phyloP scores from a whole-genome alignment of 176 grass and related monocot species.

The Oryza glaberrima region DNA sequence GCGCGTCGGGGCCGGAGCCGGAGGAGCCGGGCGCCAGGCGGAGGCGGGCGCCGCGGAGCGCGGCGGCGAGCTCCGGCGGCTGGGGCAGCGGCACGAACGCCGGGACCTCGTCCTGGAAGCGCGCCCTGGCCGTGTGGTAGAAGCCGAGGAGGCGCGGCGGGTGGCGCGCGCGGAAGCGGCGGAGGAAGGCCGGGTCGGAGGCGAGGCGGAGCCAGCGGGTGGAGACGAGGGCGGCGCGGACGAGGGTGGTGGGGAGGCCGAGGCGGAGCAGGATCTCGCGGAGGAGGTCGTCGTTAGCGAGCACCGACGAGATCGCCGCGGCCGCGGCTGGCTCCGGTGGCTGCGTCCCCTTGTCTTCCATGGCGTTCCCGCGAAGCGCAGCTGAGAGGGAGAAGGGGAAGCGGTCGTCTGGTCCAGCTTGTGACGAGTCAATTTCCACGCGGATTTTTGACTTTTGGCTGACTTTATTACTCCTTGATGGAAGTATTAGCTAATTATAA shows the following conservation, averaged over 20 bases:
- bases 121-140: too few relatives aligned
- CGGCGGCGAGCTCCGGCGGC: not conserved
- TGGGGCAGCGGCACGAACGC: not conserved
- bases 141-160: not conserved
- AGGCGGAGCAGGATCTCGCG: slow-evolving; percentile 22
- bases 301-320: not conserved
- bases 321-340: not conserved
- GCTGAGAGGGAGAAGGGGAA: too few relatives aligned
- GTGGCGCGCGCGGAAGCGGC: too few relatives aligned
- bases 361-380: not conserved
- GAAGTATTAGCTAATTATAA: too few relatives aligned
- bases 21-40: not conserved
- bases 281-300: slow-evolving; percentile 13
- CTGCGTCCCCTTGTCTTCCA: not conserved
- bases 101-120: not conserved
- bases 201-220: not conserved
- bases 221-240: not conserved
- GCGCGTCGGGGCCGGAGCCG: not conserved
- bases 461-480: too few relatives aligned
- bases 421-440: too few relatives aligned
- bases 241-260: not conserved
- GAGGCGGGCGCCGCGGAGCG: not conserved
- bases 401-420: too few relatives aligned
- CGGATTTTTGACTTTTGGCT: too few relatives aligned
- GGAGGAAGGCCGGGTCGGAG: not conserved